Base-by-base conservation (phyloP, 23 red algal genomes). In the Gracilaria domingensis region DNA sequence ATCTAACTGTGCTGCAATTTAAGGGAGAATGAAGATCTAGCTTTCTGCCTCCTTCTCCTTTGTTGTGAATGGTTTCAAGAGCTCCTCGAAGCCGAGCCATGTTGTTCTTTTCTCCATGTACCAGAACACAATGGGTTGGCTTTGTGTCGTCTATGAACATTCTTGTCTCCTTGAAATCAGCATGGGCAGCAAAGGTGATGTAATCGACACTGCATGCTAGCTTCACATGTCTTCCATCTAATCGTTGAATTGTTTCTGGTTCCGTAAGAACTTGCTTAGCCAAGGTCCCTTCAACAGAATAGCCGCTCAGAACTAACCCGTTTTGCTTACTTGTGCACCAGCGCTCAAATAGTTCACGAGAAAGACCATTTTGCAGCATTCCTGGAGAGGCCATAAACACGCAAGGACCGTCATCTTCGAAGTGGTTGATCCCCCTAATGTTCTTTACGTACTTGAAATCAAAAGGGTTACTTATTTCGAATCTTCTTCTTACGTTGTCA, bases 301-400 rank as follows among this genome's bases (percentile, higher is more conserved):
- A 99, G 47, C 97, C 97, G 56, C 90, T 90, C 65, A 99, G 76
- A 21, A 99, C 82, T 34, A 96, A 61, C 40, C 94, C 94, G 44
- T 96, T 99, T 59, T 93, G 93, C 71, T 95, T 89, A 78, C 91
- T 95, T 13, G 87, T 95, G 71, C 97, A 99, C 97, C 97, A 99
- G 28, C 94, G 80, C 86, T 99, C 97, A 54, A 93, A 99, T 11
- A 99, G 76, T 49, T 93, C 88, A 38, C 97, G 91, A 13, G 93
- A 96, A 6, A 96, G 70, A 59, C 97, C 97, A 44, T 90, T 93
- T 79, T 99, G 97, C 45, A 99, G 57, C 97, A 99, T 99, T 53
- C 97, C 97, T 37, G 97, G 97, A 30, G 97, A 99, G 21, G 97
- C 97, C 97, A 99, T 99, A 60, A 99, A 92, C 50, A 99, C 97